Base-by-base conservation (phyloP, 495 filamentous ascomycete genomes). In the Aspergillus ostianus region DNA sequence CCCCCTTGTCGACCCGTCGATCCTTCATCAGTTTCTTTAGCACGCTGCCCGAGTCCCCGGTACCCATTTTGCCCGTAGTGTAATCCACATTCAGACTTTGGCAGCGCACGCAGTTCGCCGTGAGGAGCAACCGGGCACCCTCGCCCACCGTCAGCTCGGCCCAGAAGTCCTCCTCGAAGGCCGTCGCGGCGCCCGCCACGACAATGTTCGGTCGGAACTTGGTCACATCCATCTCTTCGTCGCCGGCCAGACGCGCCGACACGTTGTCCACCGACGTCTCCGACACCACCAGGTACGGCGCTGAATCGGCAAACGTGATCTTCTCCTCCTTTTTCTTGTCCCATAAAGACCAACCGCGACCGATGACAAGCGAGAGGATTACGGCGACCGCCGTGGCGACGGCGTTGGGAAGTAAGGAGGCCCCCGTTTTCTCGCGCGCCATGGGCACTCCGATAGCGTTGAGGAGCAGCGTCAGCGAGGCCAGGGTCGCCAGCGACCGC, bases 101-200 rank as follows among this genome's bases (percentile, higher is more conserved):
- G 67, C 93, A 97, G 15, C 93, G 78, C n/a, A 79, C 80, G 69
- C 92, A 97, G 67, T 96, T 96, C 23, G 86, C 86, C 36, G 86
- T 91, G 54, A 93, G 67, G 8, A 82, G 66, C 6, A 94, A 72
- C 17, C 77, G 73, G 17, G 72, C 58, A 0, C 20, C 54, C 12
- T 58, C 49, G 9, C 64, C 52, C 23, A 91, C 64, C 3, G 61
- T 59, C 29, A 91, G 67, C 66, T 89, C 87, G 10, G 77, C 85
- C 93, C 93, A 98, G 68, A 83, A 94, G 62, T 97, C 93, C 66
- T 98, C 93, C 19, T 92, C 92, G 72, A 83, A 98, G 0, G 85
- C 79, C 9, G 65, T 64, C 23, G 73, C 66, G 2, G 80, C 79
- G 0, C 85, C 87, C 10, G 82, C 80, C 8, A 97, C 70, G 8